Conservation (phyloP, 2,329 filamentous ascomycete genomes). For the Cytospora piceicola region DNA sequence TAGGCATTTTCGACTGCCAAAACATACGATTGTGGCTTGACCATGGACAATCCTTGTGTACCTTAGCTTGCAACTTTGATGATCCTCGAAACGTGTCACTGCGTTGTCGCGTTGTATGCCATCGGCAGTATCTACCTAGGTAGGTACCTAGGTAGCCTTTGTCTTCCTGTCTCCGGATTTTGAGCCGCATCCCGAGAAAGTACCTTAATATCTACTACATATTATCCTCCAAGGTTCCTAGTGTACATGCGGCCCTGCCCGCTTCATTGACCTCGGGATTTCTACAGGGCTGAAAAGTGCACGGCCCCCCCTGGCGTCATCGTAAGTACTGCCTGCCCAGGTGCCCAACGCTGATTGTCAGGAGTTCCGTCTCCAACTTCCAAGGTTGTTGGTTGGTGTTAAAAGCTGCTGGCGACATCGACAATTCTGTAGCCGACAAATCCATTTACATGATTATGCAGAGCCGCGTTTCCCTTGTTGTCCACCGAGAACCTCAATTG, state of each 20-base stretch:
- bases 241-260: too few relatives aligned
- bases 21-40: background rate
- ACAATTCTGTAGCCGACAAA: conserved; percentile 7
- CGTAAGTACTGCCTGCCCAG: conserved; percentile 4
- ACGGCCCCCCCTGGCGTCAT: conserved; percentile 11
- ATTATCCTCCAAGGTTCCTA: background rate
- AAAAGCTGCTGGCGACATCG: conserved; percentile 10
- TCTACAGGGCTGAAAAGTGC: conserved; percentile 24
- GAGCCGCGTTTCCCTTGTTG: background rate
- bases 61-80: background rate
- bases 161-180: background rate
- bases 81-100: background rate
- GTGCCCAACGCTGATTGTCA: conserved; percentile 10
- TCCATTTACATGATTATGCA: conserved; percentile 3
- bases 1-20: too few relatives aligned
- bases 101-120: background rate
- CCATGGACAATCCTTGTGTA: background rate
- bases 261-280: background rate
- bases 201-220: background rate
- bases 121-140: too few relatives aligned
- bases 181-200: background rate
- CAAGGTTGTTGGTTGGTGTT: background rate
- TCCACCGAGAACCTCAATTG: conserved; percentile 11
- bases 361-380: conserved; percentile 14
- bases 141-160: too few relatives aligned